These are phyloP conservation scores for Jaapia argillacea DNA, from an alignment of 768 basidiomycete genomes.

Conservation along the genomic window DNA sequence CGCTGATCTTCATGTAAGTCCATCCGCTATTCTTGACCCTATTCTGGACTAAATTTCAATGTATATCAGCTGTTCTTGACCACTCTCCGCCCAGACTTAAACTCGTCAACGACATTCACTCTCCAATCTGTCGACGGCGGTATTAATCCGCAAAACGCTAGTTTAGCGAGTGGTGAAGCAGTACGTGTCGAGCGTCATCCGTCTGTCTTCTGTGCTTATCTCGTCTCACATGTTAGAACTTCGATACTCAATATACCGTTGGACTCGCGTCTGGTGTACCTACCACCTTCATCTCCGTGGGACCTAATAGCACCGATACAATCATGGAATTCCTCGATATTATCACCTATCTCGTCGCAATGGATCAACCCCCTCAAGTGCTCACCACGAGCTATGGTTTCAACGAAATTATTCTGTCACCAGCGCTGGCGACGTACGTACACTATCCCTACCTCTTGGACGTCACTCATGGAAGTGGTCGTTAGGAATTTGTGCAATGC, in stretches of 20 bases:
- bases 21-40: not conserved
- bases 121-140: constrained; percentile 28
- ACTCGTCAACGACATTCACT: constrained; percentile 21
- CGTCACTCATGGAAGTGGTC: too few relatives aligned
- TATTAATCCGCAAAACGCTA: constrained; percentile 18
- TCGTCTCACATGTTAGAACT: constrained; percentile 16
- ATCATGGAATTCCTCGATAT: constrained; percentile 18
- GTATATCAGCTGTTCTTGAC: constrained; percentile 13
- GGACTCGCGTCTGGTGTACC: constrained; percentile 21
- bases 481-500: constrained; percentile 23
- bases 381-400: constrained; percentile 23
- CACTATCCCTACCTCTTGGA: not conserved
- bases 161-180: constrained; percentile 24
- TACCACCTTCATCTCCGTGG: constrained; percentile 17
- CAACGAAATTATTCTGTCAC: constrained; percentile 17
- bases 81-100: constrained; percentile 21
- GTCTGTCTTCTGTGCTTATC: constrained; percentile 13
- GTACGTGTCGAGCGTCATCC: constrained; percentile 11
- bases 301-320: constrained; percentile 9
- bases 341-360: constrained; percentile 14
- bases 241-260: constrained; percentile 29
- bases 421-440: not conserved
- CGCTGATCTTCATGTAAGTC: constrained; percentile 16
- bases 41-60: not conserved
- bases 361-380: constrained; percentile 7